A percentile compares a stretch with the other conserved stretches of the same genome.
Evolutionary conservation across 768 basidiomycete genomes (phyloP).

Genomic region (Trametes sanguinea): DNA sequence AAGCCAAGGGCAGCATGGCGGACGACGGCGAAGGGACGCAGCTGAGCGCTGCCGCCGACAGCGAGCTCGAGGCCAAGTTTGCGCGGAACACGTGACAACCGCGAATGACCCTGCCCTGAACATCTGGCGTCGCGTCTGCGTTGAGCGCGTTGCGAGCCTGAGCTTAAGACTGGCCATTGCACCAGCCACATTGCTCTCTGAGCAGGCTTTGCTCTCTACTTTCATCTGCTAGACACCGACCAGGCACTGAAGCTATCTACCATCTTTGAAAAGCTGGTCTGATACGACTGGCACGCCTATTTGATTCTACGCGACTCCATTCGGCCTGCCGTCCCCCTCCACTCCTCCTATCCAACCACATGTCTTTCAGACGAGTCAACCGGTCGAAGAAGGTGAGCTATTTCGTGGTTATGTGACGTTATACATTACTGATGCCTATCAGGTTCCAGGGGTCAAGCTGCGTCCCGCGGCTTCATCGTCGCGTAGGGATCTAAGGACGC

Average conservation of each 20-base stretch:
- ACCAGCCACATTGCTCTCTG: no score
- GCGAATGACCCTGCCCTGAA: constrained; percentile 15
- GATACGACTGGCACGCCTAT: no score
- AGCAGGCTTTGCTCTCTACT: no score
- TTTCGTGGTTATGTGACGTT: background rate
- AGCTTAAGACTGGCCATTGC: background rate
- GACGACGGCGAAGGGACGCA: background rate
- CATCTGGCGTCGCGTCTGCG: constrained; percentile 7
- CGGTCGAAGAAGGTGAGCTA: constrained; percentile 61
- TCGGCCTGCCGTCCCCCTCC: no score
- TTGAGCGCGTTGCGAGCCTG: constrained; percentile 6
- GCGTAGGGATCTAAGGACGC: constrained; percentile 45
- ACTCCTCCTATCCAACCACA: background rate
- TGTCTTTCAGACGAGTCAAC: constrained; percentile 50
- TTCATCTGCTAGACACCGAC: no score
- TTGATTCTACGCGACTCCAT: background rate
- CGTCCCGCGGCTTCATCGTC: constrained; percentile 50
- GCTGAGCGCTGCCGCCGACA: constrained; percentile 11
- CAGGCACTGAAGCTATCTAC: no score
- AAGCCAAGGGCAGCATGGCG: constrained; percentile 12
- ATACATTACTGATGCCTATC: background rate
- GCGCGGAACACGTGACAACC: constrained; percentile 19
- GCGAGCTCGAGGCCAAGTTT: constrained; percentile 7
- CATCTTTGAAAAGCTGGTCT: no score
- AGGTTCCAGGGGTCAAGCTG: constrained; percentile 85